Evolutionary conservation across 2,329 filamentous ascomycete species (phyloP).

Genomic region (Corniculantispora saksenae): DNA sequence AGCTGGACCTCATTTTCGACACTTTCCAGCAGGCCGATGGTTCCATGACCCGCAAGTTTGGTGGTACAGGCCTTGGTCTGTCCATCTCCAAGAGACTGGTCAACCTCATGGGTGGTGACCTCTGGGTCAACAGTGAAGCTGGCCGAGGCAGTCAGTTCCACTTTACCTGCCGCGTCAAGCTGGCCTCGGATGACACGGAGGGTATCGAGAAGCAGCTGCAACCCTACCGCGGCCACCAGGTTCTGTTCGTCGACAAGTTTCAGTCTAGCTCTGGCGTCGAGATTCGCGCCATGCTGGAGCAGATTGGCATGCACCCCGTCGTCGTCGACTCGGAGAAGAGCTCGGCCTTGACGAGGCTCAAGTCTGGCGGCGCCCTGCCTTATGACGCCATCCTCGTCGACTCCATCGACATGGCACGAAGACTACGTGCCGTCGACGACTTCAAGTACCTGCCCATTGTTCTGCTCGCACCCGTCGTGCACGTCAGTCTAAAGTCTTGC

Average conservation of each 20-base stretch:
- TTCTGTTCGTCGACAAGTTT: slow-evolving; percentile 92
- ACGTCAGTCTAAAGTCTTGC: slow-evolving; percentile 89
- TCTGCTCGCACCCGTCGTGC: slow-evolving; percentile 82
- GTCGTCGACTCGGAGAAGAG: slow-evolving; percentile 80
- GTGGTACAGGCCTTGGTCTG: slow-evolving; percentile 87
- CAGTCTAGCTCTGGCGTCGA: slow-evolving; percentile 75
- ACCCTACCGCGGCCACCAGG: slow-evolving; percentile 89
- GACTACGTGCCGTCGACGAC: slow-evolving; percentile 82
- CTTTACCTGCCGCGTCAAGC: slow-evolving; percentile 89
- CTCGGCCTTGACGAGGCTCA: slow-evolving; percentile 56
- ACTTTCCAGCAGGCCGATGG: slow-evolving; percentile 98
- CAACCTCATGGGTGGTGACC: slow-evolving; percentile 92
- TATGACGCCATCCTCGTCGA: slow-evolving; percentile 98
- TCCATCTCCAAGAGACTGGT: slow-evolving; percentile 95
- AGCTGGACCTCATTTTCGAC: slow-evolving; percentile 95
- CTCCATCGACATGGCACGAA: slow-evolving; percentile 85
- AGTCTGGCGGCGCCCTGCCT: slow-evolving; percentile 59
- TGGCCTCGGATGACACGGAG: slow-evolving; percentile 76
- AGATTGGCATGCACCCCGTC: slow-evolving; percentile 77
- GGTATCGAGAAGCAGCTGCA: slow-evolving; percentile 80
- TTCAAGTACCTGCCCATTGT: slow-evolving; percentile 99
- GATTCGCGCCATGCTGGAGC: slow-evolving; percentile 74
- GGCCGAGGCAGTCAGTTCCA: slow-evolving; percentile 92
- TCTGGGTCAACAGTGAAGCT: slow-evolving; percentile 93
- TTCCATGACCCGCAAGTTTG: slow-evolving; percentile 93